Evolutionary conservation across 1,284 basidiomycete genomes (phyloP).

Genomic region (Cryptococcus sp.): DNA sequence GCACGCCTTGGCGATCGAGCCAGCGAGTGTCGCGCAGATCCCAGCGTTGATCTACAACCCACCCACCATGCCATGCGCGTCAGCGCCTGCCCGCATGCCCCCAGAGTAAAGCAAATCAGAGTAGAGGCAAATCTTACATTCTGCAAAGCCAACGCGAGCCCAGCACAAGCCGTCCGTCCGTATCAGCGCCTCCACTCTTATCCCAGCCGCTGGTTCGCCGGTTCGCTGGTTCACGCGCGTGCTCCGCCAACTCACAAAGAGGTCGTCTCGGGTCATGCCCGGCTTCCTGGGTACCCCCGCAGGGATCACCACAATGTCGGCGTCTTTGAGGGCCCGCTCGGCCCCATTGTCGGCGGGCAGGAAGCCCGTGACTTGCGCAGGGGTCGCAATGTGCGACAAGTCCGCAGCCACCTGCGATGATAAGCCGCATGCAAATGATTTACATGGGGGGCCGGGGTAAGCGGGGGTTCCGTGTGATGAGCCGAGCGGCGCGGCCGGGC

Average conservation of each 20-base stretch:
- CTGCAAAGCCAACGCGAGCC: constrained; percentile 10
- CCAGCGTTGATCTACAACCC: constrained; percentile 47
- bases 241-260: constrained; percentile 86
- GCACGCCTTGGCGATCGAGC: constrained; percentile 77
- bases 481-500: not conserved
- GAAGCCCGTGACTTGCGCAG: constrained; percentile 65
- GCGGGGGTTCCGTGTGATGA: too few relatives aligned
- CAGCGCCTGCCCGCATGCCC: not conserved
- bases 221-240: too few relatives aligned
- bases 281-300: constrained; percentile 96
- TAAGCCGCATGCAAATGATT: not conserved
- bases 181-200: too few relatives aligned
- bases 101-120: too few relatives aligned
- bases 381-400: constrained; percentile 89
- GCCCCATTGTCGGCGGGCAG: constrained; percentile 49
- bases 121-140: constrained; percentile 23
- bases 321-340: constrained; percentile 45
- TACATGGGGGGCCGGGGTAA: too few relatives aligned
- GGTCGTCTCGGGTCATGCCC: constrained; percentile 78
- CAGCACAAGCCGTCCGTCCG: not conserved
- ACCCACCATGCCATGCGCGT: too few relatives aligned
- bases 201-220: too few relatives aligned
- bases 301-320: constrained; percentile 85
- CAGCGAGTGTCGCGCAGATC: constrained; percentile 89
- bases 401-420: constrained; percentile 69